These are phyloP conservation scores for Trypanosoma rangeli DNA, from an alignment of 208 protist species.

Conservation along the genomic window DNA sequence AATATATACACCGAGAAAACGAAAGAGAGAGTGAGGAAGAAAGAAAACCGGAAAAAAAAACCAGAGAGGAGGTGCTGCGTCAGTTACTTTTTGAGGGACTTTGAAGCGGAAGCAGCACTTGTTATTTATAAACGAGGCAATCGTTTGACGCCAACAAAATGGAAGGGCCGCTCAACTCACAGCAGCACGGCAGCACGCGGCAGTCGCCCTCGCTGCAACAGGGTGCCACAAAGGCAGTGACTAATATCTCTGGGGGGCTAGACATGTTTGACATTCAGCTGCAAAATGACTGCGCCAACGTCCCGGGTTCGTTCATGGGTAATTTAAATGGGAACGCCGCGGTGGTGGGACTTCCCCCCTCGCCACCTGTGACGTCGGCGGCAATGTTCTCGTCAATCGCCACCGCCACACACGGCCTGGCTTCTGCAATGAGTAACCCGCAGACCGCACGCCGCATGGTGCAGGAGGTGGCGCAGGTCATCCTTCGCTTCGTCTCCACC, in stretches of 20 bases:
- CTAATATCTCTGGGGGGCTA: slow-evolving; percentile 24
- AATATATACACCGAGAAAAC: too few species aligned
- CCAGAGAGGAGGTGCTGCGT: too few species aligned
- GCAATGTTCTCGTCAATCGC: slow-evolving; percentile 29
- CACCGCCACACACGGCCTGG: slow-evolving; percentile 11
- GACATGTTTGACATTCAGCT: slow-evolving; percentile 33
- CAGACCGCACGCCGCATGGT: slow-evolving; percentile 25
- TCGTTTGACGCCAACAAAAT: slow-evolving; percentile 1
- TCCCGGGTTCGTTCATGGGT: slow-evolving; percentile 14
- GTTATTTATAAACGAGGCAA: too few species aligned
- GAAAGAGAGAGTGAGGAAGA: too few species aligned
- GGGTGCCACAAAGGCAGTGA: not conserved
- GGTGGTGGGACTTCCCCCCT: slow-evolving; percentile 8
- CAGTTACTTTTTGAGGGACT: too few species aligned
- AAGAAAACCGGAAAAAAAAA: not conserved
- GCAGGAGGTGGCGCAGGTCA: slow-evolving; percentile 24
- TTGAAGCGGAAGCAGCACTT: too few species aligned
- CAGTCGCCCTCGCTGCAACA: slow-evolving; percentile 17
- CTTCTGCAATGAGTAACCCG: slow-evolving; percentile 27
- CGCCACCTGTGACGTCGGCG: slow-evolving; percentile 13
- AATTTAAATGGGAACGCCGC: not conserved
- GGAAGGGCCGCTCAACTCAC: slow-evolving; percentile 15
- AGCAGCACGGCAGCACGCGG: slow-evolving; percentile 16
- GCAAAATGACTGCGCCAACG: slow-evolving; percentile 28
- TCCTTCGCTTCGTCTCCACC: slow-evolving; percentile 21